These are phyloP conservation scores for Mycosphaerella sp. DNA, from an alignment of 2,329 filamentous ascomycete genomes.

Conservation along the genomic window DNA sequence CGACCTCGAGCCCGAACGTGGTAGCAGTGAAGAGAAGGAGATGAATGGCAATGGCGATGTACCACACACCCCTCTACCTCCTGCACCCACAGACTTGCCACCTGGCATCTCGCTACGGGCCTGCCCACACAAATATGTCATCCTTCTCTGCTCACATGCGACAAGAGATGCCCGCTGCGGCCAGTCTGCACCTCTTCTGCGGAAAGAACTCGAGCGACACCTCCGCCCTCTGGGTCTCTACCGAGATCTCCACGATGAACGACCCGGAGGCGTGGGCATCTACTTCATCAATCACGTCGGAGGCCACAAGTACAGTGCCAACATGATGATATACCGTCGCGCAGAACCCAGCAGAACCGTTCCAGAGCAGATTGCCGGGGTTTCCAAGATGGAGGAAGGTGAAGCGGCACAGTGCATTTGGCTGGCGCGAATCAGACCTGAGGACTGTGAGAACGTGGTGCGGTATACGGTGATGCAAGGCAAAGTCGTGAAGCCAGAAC, in stretches of 20 bases:
- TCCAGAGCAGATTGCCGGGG: slow-evolving; percentile 28
- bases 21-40: slow-evolving; percentile 4
- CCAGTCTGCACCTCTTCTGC: slow-evolving; percentile 84
- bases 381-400: slow-evolving; percentile 37
- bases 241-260: slow-evolving; percentile 78
- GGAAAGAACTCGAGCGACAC: slow-evolving; percentile 82
- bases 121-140: slow-evolving; percentile 76
- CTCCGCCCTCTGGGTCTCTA: slow-evolving; percentile 76
- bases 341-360: slow-evolving; percentile 33
- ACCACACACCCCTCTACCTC: slow-evolving; percentile 12
- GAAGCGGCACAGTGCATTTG: slow-evolving; percentile 82
- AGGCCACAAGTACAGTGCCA: slow-evolving; percentile 93
- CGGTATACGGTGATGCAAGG: slow-evolving; percentile 85
- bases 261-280: slow-evolving; percentile 86
- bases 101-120: slow-evolving; percentile 51
- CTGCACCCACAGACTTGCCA: slow-evolving; percentile 24
- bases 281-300: slow-evolving; percentile 97
- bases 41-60: slow-evolving; percentile 9
- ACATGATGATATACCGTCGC: slow-evolving; percentile 82
- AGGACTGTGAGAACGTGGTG: slow-evolving; percentile 90
- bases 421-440: slow-evolving; percentile 75
- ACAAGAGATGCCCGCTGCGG: slow-evolving; percentile 95
- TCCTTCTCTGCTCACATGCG: slow-evolving; percentile 88
- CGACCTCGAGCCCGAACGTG: slow-evolving; percentile 8
- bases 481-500: slow-evolving; percentile 84